A percentile compares a stretch with the other conserved stretches of the same genome.
phyloP scores from a whole-genome alignment of 2,329 filamentous ascomycete species.

The Ophiosphaerella narmari region DNA sequence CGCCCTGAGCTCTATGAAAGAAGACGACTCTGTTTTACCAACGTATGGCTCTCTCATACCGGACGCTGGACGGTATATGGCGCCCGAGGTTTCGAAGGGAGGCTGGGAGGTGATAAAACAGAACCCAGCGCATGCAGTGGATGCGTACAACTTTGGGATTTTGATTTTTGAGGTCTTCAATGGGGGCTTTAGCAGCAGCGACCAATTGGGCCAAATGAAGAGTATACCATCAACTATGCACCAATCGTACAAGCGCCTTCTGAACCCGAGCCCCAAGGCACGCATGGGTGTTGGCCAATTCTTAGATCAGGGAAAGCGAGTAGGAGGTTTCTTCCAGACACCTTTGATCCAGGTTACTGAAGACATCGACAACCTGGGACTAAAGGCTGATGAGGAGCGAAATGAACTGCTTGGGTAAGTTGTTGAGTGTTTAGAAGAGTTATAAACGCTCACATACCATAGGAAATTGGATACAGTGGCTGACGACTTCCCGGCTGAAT shows the following conservation, averaged over 20 bases:
- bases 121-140: slow-evolving; percentile 77
- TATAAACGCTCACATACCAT: slow-evolving; percentile 13
- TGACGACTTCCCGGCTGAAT: slow-evolving; percentile 96
- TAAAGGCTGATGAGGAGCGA: slow-evolving; percentile 83
- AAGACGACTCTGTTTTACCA: slow-evolving; percentile 92
- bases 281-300: slow-evolving; percentile 84
- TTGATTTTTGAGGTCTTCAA: slow-evolving; percentile 92
- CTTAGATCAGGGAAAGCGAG: slow-evolving; percentile 82
- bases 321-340: slow-evolving; percentile 88
- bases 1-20: slow-evolving; percentile 90
- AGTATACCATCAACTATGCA: slow-evolving; percentile 88
- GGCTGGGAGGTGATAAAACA: slow-evolving; percentile 94
- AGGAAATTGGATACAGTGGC: slow-evolving; percentile 81
- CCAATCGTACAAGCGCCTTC: slow-evolving; percentile 84
- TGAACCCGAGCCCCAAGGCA: slow-evolving; percentile 87
- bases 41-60: slow-evolving; percentile 87
- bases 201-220: slow-evolving; percentile 85
- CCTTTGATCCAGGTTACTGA: slow-evolving; percentile 90
- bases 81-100: slow-evolving; percentile 81
- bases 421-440: not conserved
- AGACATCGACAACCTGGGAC: slow-evolving; percentile 86
- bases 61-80: slow-evolving; percentile 80
- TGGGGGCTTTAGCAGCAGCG: slow-evolving; percentile 73
- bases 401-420: slow-evolving; percentile 76
- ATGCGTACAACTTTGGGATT: slow-evolving; percentile 84